Evolutionary conservation across 345 rosid genomes (phyloP), one percentile per base, ranked within the genome.

Genomic region (Citrus medica): DNA sequence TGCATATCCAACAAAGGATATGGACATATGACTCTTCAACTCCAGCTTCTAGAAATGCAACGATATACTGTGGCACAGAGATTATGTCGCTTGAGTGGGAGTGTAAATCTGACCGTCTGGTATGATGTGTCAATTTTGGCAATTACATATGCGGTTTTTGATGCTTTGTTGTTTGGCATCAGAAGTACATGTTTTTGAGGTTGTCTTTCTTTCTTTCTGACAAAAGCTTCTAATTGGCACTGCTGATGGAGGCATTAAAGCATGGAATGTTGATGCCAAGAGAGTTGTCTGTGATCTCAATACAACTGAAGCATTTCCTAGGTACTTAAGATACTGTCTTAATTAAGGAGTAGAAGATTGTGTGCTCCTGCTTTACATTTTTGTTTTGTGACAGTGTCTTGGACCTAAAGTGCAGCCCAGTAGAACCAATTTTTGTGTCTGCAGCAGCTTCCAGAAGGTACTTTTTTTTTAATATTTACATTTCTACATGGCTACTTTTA

Each of bases 201-300:
- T 37, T 60, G 69, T 51, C 37, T 56, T 80, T 81, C 37, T 51
- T 79, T 81, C 80, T 58, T 82, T 81, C 80, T 76, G 79, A 74
- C 69, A 46, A 79, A 84, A 91, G 95, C 95, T 91, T 81, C 92
- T 91, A 73, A 88, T 91, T 77, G 95, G 95, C 78, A 91, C 95
- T 42, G 92, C 90, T 68, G 86, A 90, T 88, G 95, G 95, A 51
- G 92, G 95, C 67, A 86, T 91, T 75, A 89, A 91, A 83, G 95
- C 93, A 32, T 91, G 95, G 93, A 91, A 88, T 79, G 95, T 87
- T 83, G 95, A 89, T 75, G 93, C 95, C 78, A 91, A 91, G 82
- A 87, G 95, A 77, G 93, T 91, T 75, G 95, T 89, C 65, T 91
- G 93, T 82, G 95, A 91, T 87, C 92, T 91, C 67, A 83, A 60